Base-by-base conservation (phyloP, 805 yeast genomes). In the Candida lessepsii region DNA sequence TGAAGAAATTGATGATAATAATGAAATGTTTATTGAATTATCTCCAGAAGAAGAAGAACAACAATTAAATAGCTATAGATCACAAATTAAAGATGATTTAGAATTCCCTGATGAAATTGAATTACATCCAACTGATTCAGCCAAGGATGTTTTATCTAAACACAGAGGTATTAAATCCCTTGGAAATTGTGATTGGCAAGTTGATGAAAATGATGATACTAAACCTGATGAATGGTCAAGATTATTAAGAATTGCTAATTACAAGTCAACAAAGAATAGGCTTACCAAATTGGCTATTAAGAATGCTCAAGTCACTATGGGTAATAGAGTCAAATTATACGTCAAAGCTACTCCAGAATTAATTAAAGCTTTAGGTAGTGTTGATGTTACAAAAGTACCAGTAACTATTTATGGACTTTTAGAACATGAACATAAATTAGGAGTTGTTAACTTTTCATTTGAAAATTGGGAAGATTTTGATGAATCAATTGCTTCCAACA, bases 41-140 rank as follows among this genome's bases (percentile, higher is more conserved):
- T 68, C 83, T 1, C 80, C 83, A 24, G 96, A 86, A 52, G 96
- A 88, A 52, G 96, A 87, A 59, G 80, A 79, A 44, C 75, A 80
- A 52, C 96, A 90, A 62, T 70, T 88, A 46, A 67, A 74, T 41
- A 76, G 73, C 52, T 89, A 73, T 65, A 78, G 93, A 51, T 71
- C 71, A 28, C 61, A 78, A 46, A 96, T 81, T 49, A 76, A 76
- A 44, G 97, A 90, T 40, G 97, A 88, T 58, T 73, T 79, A 25
- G 96, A 90, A 53, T 93, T 89, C 71, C 98, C 98, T 0, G 99
- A 93, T 63, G 99, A 93, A 65, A 65, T 91, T 41, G 98, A 93
- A 60, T 66, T 93, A 30, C 75, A 73, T 33, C 97, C 97, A 21
- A 57, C 62, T 5, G 90, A 77, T 48, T 74, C 84, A 4, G 98